Evolutionary conservation across 2,329 filamentous ascomycete species (phyloP).

Genomic region (Fusarium liriodendri): DNA sequence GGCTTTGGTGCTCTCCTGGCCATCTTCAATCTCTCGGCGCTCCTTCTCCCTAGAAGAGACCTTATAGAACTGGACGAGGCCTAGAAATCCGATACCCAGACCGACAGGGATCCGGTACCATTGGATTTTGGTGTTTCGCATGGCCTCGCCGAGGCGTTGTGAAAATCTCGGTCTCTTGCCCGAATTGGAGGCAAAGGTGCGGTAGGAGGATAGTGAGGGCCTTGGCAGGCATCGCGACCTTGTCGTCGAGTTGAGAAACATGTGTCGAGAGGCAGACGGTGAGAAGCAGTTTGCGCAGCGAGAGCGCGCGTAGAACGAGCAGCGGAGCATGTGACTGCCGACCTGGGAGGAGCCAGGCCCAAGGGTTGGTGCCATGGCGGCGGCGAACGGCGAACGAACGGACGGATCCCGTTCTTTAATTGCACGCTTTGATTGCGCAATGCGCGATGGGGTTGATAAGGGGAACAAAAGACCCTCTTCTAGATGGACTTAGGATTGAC

Average conservation of each 20-base stretch:
- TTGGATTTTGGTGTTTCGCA: slow-evolving; percentile 70
- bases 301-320: slow-evolving; percentile 41
- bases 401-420: slow-evolving; percentile 24
- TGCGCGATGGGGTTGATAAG: neutral
- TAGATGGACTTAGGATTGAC: slow-evolving; percentile 37
- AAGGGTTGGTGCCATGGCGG: slow-evolving; percentile 49
- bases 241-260: slow-evolving; percentile 35
- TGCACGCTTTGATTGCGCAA: slow-evolving; percentile 13
- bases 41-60: slow-evolving; percentile 69
- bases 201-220: slow-evolving; percentile 40
- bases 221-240: slow-evolving; percentile 42
- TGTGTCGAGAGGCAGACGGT: slow-evolving; percentile 35
- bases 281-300: slow-evolving; percentile 45
- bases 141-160: slow-evolving; percentile 61
- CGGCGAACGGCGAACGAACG: slow-evolving; percentile 26
- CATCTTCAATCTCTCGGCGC: slow-evolving; percentile 57
- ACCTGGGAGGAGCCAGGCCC: slow-evolving; percentile 50
- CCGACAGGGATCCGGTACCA: slow-evolving; percentile 94
- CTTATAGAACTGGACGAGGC: slow-evolving; percentile 85
- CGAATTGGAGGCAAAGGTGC: slow-evolving; percentile 50
- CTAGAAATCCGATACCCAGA: slow-evolving; percentile 86
- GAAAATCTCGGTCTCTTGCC: slow-evolving; percentile 62
- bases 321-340: slow-evolving; percentile 47
- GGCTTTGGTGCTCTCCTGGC: slow-evolving; percentile 53
- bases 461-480: slow-evolving; percentile 16